Conservation (phyloP, 2,329 filamentous ascomycete species). For the Claviceps purpurea region DNA sequence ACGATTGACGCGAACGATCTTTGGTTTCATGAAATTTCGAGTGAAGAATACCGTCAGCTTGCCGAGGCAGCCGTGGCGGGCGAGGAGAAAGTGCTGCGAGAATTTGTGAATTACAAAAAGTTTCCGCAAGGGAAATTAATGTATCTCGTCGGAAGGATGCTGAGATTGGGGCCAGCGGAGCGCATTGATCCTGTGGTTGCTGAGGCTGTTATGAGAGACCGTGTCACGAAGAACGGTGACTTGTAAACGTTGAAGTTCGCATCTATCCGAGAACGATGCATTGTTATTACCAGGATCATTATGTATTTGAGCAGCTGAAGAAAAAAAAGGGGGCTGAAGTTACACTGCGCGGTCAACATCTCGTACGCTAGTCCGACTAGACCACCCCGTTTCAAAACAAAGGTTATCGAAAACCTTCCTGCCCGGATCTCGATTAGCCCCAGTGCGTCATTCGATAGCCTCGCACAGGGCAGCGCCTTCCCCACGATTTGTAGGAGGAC, state of each 20-base stretch:
- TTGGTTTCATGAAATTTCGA: conserved; percentile 40
- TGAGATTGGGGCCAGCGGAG: conserved; percentile 38
- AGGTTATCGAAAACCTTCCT: background rate
- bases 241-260: too few species aligned
- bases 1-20: conserved; percentile 33
- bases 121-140: conserved; percentile 47
- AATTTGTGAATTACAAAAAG: conserved; percentile 29
- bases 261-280: too few species aligned
- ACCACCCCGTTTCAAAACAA: background rate
- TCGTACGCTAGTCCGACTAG: background rate
- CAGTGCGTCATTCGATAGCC: background rate
- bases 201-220: conserved; percentile 30
- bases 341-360: too few species aligned
- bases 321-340: too few species aligned
- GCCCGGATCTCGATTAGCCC: background rate
- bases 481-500: conserved; percentile 5
- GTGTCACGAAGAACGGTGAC: conserved; percentile 11
- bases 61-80: conserved; percentile 30
- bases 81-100: conserved; percentile 32
- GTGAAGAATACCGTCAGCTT: conserved; percentile 33
- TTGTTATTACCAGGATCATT: too few species aligned
- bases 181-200: conserved; percentile 40
- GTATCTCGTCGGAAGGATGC: conserved; percentile 47
- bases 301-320: too few species aligned
- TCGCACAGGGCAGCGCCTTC: background rate